Base-by-base conservation (phyloP, 768 basidiomycete species). In the Symmetrospora coprosmae region DNA sequence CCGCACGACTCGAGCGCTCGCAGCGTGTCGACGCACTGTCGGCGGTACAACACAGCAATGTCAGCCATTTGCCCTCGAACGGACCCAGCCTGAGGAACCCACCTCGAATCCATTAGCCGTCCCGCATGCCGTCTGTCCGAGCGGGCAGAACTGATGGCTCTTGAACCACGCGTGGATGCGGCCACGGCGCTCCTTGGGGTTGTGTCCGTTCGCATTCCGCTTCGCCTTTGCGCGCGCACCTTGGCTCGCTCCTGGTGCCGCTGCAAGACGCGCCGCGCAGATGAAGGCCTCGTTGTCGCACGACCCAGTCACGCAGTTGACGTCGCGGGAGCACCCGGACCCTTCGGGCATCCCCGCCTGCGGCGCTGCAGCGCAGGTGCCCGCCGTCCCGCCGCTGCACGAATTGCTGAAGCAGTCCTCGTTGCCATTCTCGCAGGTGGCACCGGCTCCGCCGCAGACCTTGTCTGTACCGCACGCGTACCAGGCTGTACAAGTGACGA, bases 211-310 rank as follows among this genome's bases (percentile, higher is more conserved):
- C 21, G 21, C 28, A 16, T 50, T 35, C 23, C 49, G 27, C 19
- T 50, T 50, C 49, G 28, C 23, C 17, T 35, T 30, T 35, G 31
- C 31, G 13, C 49, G 25, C 4, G 49, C 49, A 50, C 31, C 49
- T 34, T 50, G 49, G 19, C 49, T 50, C 28, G n/a, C n/a, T n/a
- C n/a, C n/a, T n/a, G 49, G 49, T 17, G 49, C 49, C 4, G 38
- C 19, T 4, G 33, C 33, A 7, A 50, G 11, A 13, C 33, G 11
- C 30, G 23, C 19, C 11, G 6, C 31, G 21, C 49, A 50, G 5
- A 50, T 30, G 49, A 50, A 50, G 25, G 28, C 38, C 49, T 30
- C 9, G 27, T 21, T 31, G 19, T 50, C 49, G 49, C 49, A 50
- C 23, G 8, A 8, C 13, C 33, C 27, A 5, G 11, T 50, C 33